Conservation (phyloP, 2,329 filamentous ascomycete species). For the Aureobasidium sp. region DNA sequence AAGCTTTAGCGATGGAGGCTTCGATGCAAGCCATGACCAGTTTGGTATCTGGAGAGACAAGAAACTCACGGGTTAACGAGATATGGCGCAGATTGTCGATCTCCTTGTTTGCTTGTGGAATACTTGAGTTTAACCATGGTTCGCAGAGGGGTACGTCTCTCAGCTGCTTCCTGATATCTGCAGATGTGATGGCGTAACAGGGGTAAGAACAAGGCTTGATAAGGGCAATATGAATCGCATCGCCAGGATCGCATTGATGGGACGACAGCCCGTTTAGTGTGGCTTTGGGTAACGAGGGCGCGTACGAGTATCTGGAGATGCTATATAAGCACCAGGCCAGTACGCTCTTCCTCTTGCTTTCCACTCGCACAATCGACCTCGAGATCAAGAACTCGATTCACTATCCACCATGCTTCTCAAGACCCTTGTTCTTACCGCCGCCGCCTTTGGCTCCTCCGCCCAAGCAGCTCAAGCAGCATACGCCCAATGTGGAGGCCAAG, state of each 20-base stretch:
- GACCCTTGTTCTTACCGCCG: neutral
- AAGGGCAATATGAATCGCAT: neutral
- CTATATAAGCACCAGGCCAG: neutral
- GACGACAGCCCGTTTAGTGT: neutral
- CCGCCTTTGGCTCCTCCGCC: neutral
- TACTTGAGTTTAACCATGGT: neutral
- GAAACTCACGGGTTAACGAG: neutral
- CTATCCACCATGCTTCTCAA: neutral
- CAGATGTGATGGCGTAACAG: neutral
- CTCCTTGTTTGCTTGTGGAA: neutral
- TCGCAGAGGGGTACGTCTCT: neutral
- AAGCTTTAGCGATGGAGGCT: neutral
- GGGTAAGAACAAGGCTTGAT: neutral
- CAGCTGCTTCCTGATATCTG: neutral
- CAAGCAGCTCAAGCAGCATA: conserved; percentile 13
- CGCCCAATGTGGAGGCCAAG: conserved; percentile 20
- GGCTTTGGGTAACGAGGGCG: neutral
- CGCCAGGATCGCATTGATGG: neutral
- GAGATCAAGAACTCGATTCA: neutral
- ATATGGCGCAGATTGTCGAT: neutral
- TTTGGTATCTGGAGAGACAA: neutral
- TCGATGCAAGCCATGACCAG: neutral
- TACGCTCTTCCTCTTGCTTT: neutral
- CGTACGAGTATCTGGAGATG: neutral
- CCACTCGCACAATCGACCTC: neutral